Conservation (phyloP, 2,329 filamentous ascomycete species). For the Colletotrichum zoysiae region DNA sequence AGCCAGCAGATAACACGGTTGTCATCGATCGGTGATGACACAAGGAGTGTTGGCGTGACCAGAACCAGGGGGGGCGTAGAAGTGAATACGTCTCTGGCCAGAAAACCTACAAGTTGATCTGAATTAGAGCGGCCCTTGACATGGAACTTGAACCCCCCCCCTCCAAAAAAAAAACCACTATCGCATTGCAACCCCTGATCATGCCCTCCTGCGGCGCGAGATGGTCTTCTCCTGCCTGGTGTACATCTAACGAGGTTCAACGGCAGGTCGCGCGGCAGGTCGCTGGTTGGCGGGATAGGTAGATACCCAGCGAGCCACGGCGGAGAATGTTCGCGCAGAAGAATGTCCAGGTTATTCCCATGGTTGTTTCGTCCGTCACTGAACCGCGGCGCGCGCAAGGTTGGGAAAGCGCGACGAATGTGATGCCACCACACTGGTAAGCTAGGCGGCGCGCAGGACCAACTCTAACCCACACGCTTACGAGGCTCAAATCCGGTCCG, state of each 20-base stretch:
- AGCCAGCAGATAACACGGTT: background rate
- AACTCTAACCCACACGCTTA: background rate
- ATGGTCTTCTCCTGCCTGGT: background rate
- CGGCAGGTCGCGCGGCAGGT: no score
- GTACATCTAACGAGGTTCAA: background rate
- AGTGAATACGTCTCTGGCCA: background rate
- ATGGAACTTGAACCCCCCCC: background rate
- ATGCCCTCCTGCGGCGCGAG: background rate
- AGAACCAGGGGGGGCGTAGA: background rate
- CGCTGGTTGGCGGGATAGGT: no score
- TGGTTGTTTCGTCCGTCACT: no score
- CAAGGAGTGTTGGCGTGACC: conserved; percentile 1
- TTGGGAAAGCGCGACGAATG: conserved; percentile 12
- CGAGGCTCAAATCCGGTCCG: background rate
- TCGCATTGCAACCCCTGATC: background rate
- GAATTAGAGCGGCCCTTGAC: background rate
- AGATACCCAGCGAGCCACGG: no score
- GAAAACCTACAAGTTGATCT: background rate
- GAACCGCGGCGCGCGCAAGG: no score
- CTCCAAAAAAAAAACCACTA: background rate
- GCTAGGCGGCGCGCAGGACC: background rate
- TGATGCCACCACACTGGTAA: conserved; percentile 22
- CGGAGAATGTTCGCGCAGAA: no score
- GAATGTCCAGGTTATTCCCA: no score
- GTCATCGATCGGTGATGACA: background rate